Evolutionary conservation across 2,329 filamentous ascomycete species (phyloP), one percentile per base, ranked within the genome.

Genomic region (Chrysosporium keratinophilum): DNA sequence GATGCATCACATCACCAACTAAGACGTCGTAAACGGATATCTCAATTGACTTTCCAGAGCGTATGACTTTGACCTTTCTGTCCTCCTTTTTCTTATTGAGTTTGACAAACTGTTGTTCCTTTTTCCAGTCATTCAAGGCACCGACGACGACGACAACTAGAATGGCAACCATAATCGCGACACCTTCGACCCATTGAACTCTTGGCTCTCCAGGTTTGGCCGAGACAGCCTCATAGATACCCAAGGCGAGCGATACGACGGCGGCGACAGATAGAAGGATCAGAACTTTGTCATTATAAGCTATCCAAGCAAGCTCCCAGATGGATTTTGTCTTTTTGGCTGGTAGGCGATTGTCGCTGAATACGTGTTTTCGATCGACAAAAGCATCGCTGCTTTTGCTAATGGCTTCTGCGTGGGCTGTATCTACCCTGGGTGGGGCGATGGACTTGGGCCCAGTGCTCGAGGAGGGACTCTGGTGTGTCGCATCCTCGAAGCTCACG

Each of bases 251-350:
- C 1, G 86, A 88, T 35, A 90, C 81, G n/a, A 79, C 74, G 1
- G 85, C 86, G 6, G 85, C 85, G 17, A 82, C 74, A 0, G 83
- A 84, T 55, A 88, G 74, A 3, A 88, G 71, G 52, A 88, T 85
- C 50, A 88, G 72, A 10, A 90, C 81, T 62, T 89, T 90, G 69
- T 90, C 86, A 64, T 89, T 88, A 70, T 87, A 88, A 1, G 85
- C 85, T 62, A 88, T 84, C 86, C 86, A 90, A 58, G 82, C 82
- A 14, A 89, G 71, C 62, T 83, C 75, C 56, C 84, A 73, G 50
- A 89, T 81, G 39, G 75, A 82, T 65, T 88, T 88, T 20, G 82
- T 74, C 62, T 85, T 85, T 61, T 80, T 80, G 59, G 80, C 81
- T 0, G 83, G 83, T n/a, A 87, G 70, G 31, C 74, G 72, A 60